These are phyloP conservation scores for Neophaeococcomyces aloes DNA, from an alignment of 2,329 filamentous ascomycete genomes.

Conservation along the genomic window DNA sequence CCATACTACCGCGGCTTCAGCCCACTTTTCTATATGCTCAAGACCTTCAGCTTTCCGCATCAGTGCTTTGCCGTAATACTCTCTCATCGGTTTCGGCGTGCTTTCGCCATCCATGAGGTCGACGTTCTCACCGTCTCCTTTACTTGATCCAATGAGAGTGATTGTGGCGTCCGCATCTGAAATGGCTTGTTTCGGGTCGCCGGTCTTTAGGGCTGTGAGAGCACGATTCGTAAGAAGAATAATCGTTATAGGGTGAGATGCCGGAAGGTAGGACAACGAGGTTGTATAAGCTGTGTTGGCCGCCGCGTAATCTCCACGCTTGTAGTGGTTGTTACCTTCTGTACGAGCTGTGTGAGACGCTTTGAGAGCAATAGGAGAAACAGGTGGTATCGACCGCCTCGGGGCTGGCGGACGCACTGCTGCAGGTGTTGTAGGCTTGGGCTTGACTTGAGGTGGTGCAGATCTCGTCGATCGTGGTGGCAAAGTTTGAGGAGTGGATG, in stretches of 20 bases:
- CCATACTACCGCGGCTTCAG: constrained; percentile 72
- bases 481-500: constrained; percentile 13
- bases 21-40: constrained; percentile 91
- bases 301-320: constrained; percentile 80
- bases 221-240: constrained; percentile 87
- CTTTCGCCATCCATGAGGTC: constrained; percentile 52
- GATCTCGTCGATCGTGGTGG: constrained; percentile 28
- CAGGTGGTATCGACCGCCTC: constrained; percentile 46
- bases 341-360: constrained; percentile 68
- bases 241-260: constrained; percentile 71
- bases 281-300: constrained; percentile 74
- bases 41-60: constrained; percentile 92
- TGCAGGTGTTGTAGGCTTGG: constrained; percentile 35
- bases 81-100: constrained; percentile 72
- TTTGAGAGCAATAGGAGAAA: constrained; percentile 59
- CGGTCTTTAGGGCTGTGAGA: constrained; percentile 80
- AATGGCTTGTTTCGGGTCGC: constrained; percentile 79
- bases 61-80: constrained; percentile 85
- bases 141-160: constrained; percentile 64
- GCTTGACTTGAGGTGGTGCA: constrained; percentile 26
- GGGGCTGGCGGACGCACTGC: constrained; percentile 38
- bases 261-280: constrained; percentile 64
- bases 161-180: constrained; percentile 74
- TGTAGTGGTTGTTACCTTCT: constrained; percentile 80
- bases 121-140: constrained; percentile 71